A percentile compares a stretch with the other conserved stretches of the same genome.
These are phyloP conservation scores for Nicotiana attenuata DNA, from an alignment of 257 asterid species.

Conservation along the genomic window DNA sequence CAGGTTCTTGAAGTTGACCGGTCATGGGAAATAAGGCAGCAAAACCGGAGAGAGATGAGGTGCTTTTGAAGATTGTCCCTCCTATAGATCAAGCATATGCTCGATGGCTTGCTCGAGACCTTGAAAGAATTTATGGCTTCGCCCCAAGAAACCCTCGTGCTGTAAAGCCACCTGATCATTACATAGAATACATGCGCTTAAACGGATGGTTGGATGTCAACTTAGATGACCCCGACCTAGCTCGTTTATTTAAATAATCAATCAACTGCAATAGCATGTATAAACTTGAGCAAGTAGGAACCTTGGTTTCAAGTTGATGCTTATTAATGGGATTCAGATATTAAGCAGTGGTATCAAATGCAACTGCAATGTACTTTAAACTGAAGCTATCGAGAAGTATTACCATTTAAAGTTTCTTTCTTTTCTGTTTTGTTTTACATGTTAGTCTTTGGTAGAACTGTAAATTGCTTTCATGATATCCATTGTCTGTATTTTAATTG, in stretches of 20 bases:
- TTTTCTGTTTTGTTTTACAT: too few relatives aligned
- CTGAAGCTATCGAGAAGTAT: too few relatives aligned
- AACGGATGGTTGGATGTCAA: constrained; percentile 89
- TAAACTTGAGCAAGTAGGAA: neutral
- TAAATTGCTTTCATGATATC: too few relatives aligned
- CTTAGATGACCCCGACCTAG: constrained; percentile 73
- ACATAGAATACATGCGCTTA: constrained; percentile 71
- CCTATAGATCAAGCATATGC: constrained; percentile 59
- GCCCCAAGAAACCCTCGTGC: constrained; percentile 60
- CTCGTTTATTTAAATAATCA: constrained; percentile 54
- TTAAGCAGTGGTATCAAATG: neutral
- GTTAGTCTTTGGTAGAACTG: too few relatives aligned
- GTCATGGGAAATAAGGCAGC: constrained; percentile 75
- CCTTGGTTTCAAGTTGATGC: neutral
- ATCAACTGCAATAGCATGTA: neutral
- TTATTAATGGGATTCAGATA: neutral
- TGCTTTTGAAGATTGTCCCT: constrained; percentile 60
- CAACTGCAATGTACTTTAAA: neutral
- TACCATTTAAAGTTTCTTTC: too few relatives aligned
- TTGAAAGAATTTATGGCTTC: constrained; percentile 74
- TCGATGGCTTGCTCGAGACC: constrained; percentile 73
- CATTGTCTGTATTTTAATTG: too few relatives aligned
- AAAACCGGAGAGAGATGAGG: constrained; percentile 49
- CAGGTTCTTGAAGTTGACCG: constrained; percentile 9
- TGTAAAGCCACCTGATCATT: constrained; percentile 76